Evolutionary conservation across 2,329 filamentous ascomycete species (phyloP), one percentile per base, ranked within the genome.

Genomic region (Aspergillus sp.): DNA sequence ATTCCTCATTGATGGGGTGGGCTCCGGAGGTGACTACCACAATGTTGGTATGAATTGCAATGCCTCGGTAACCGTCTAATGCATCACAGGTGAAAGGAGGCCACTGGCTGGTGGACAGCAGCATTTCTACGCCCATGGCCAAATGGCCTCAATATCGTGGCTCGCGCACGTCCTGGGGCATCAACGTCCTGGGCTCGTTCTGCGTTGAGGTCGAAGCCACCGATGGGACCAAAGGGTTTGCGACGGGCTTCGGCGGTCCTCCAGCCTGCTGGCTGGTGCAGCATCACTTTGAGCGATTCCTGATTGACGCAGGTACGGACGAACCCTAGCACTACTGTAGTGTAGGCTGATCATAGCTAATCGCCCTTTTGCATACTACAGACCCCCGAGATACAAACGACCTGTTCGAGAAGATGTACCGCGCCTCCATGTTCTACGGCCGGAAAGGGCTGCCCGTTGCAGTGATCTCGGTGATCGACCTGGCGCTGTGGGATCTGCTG

Each of bases 361-460:
- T 24, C 16, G 30, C n/a, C n/a, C n/a, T 36, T 4, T 19, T 15
- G 12, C 29, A 29, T 29, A 35, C 24, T n/a, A 26, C 42, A 75
- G 88, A 95, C 58, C 86, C 86, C 8, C 74, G 88, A 48, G 86
- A 95, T 55, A 93, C 85, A 33, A 94, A 93, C 62, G 74, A 88
- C 42, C 69, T 95, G 17, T 95, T 93, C 56, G 88, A 95, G 67
- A 86, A 93, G 60, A 94, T 95, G 88, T 95, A 94, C 68, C 79
- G 86, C 39, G 83, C 74, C 2, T 93, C 86, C 46, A 93, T 94
- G 84, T 95, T 94, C 69, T 95, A 95, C 55, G 88, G 88, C 40
- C 80, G 88, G 45, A 95, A 95, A 61, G 88, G 88, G 29, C 75
- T 95, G 2, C 82, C 88, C 2, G 75, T 89, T 8, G 88, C 88